Conservation (phyloP, 345 rosid species). For the Citrus inodora region DNA sequence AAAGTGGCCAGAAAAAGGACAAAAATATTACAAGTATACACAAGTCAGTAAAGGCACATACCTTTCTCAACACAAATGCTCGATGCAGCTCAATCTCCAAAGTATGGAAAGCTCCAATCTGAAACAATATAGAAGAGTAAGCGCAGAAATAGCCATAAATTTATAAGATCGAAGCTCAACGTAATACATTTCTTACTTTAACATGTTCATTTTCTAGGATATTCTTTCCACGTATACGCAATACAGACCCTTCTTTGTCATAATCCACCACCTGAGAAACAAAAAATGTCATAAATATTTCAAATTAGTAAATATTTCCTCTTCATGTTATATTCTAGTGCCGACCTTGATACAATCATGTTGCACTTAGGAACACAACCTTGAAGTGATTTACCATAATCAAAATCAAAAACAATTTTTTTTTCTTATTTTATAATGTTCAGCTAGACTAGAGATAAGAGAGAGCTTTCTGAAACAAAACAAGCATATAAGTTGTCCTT, state of each 20-base stretch:
- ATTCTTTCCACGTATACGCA: conserved; percentile 92
- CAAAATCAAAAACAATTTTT: neutral
- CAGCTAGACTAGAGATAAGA: neutral
- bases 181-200: conserved; percentile 43
- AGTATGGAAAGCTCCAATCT: conserved; percentile 97
- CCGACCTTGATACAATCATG: neutral
- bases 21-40: neutral
- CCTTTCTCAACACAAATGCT: conserved; percentile 89
- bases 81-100: conserved; percentile 80
- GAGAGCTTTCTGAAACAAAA: too few species aligned
- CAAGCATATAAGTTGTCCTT: too few species aligned
- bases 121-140: conserved; percentile 15
- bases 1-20: neutral
- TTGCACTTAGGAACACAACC: neutral
- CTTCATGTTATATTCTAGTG: neutral
- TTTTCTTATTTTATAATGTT: too few species aligned
- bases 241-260: conserved; percentile 73
- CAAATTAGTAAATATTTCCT: neutral
- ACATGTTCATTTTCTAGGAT: conserved; percentile 78
- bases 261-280: conserved; percentile 59
- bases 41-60: conserved; percentile 13
- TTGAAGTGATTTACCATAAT: neutral
- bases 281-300: neutral
- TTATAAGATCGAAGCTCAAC: neutral
- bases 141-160: neutral